phyloP scores from a whole-genome alignment of 805 yeast genomes.

The Phaffomyces opuntiae region DNA sequence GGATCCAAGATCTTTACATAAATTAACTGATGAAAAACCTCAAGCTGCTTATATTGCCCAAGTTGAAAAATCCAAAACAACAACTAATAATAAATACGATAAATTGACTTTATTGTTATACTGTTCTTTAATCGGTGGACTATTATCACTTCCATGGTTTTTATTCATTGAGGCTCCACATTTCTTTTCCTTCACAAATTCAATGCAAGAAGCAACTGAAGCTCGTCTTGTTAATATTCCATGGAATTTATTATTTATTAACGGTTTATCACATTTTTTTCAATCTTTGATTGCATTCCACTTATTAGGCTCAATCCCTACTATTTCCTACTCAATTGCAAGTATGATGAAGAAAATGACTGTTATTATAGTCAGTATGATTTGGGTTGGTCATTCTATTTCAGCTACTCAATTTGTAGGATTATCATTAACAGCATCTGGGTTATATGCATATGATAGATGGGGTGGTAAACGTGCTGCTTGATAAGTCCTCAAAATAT shows the following conservation, averaged over 20 bases:
- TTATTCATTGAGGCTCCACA: conserved; percentile 50
- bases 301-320: conserved; percentile 71
- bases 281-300: conserved; percentile 81
- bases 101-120: conserved; percentile 76
- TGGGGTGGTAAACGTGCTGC: conserved; percentile 33
- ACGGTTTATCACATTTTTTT: conserved; percentile 70
- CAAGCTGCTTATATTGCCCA: conserved; percentile 11
- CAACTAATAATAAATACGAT: conserved; percentile 48
- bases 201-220: conserved; percentile 12
- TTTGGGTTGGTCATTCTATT: conserved; percentile 48
- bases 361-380: conserved; percentile 70
- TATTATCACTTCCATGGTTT: conserved; percentile 70
- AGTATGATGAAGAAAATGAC: conserved; percentile 85
- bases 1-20: conserved; percentile 2
- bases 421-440: conserved; percentile 42
- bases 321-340: conserved; percentile 82
- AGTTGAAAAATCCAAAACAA: conserved; percentile 12
- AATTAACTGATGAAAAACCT: conserved; percentile 11
- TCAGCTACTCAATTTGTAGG: conserved; percentile 42
- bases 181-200: conserved; percentile 10
- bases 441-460: conserved; percentile 56
- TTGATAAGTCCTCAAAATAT: not conserved
- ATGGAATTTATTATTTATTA: conserved; percentile 47
- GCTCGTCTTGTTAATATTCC: conserved; percentile 29
- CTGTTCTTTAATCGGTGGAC: conserved; percentile 67